Percentiles rank a stretch among this genome's conserved stretches.
These are phyloP conservation scores for Cordyceps cateniannulata DNA, from an alignment of 2,329 filamentous ascomycete species.

Conservation along the genomic window DNA sequence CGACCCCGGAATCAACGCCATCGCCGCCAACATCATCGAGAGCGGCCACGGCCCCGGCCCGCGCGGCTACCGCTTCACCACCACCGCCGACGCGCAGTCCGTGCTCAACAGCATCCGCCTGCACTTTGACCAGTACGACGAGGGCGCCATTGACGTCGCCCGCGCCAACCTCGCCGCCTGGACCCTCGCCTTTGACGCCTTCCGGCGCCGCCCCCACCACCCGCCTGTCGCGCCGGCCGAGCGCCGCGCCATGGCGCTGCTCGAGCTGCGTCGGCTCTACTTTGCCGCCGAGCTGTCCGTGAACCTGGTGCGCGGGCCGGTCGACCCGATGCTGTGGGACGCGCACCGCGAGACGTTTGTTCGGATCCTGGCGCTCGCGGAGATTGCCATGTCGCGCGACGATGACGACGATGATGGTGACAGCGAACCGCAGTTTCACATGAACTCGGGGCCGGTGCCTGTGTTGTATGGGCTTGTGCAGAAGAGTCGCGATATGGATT, in stretches of 20 bases:
- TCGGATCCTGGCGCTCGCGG: slow-evolving; percentile 6
- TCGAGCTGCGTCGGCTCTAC: slow-evolving; percentile 7
- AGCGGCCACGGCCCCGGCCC: slow-evolving; percentile 9
- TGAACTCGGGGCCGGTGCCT: slow-evolving; percentile 8
- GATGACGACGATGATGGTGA: background rate
- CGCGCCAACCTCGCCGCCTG: slow-evolving; percentile 6
- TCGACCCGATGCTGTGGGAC: slow-evolving; percentile 9
- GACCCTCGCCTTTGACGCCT: slow-evolving; percentile 2
- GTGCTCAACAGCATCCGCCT: slow-evolving; percentile 11
- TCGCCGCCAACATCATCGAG: slow-evolving; percentile 9
- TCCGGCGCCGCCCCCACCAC: background rate
- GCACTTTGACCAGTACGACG: slow-evolving; percentile 10
- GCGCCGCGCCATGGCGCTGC: slow-evolving; percentile 7
- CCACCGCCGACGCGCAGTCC: slow-evolving; percentile 2
- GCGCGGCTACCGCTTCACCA: slow-evolving; percentile 10
- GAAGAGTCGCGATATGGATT: slow-evolving; percentile 6
- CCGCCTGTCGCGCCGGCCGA: background rate
- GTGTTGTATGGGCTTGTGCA: slow-evolving; percentile 6
- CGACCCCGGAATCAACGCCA: slow-evolving; percentile 6
- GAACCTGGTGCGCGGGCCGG: background rate
- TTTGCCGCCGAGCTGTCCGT: slow-evolving; percentile 8
- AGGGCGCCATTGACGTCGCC: background rate
- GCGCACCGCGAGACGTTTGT: slow-evolving; percentile 6
- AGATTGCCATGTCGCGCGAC: background rate
- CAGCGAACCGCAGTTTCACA: slow-evolving; percentile 4